Percentiles rank a stretch among this genome's conserved stretches.
These are phyloP conservation scores for Cytidiella melzeri DNA, from an alignment of 768 basidiomycete species.

Conservation along the genomic window DNA sequence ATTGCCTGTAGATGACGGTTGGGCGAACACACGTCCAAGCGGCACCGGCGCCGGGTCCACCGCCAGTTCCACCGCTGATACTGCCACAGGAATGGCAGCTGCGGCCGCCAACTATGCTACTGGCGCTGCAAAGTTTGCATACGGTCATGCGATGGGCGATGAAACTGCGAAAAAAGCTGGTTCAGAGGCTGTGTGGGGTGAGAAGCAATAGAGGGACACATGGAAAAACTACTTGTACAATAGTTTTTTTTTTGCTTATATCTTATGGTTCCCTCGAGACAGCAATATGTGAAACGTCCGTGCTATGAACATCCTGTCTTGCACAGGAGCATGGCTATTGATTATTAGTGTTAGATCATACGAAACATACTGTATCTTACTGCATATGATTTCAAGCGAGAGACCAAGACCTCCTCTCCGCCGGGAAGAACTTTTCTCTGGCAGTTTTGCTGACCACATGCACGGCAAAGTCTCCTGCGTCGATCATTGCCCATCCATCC, in stretches of 20 bases:
- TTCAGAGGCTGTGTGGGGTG: slow-evolving; percentile 25
- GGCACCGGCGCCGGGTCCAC: slow-evolving; percentile 10
- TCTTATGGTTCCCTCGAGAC: neutral
- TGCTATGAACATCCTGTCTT: neutral
- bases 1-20: slow-evolving; percentile 39
- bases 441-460: slow-evolving; percentile 68
- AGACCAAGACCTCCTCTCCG: neutral
- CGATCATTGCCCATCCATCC: slow-evolving; percentile 81
- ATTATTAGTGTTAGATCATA: no score
- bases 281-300: neutral
- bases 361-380: no score
- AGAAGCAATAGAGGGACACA: neutral
- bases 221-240: neutral
- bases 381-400: no score
- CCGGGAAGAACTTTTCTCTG: slow-evolving; percentile 59
- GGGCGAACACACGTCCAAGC: slow-evolving; percentile 30
- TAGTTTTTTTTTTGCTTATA: neutral
- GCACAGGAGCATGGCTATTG: neutral
- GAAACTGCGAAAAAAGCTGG: slow-evolving; percentile 29
- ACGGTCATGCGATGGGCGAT: slow-evolving; percentile 32
- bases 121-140: slow-evolving; percentile 33
- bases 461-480: slow-evolving; percentile 74
- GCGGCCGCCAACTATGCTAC: slow-evolving; percentile 26
- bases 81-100: slow-evolving; percentile 15
- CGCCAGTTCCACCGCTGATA: slow-evolving; percentile 5